These are phyloP conservation scores for Panicum miliaceum DNA, from an alignment of 176 grass and related monocot species.

Conservation along the genomic window DNA sequence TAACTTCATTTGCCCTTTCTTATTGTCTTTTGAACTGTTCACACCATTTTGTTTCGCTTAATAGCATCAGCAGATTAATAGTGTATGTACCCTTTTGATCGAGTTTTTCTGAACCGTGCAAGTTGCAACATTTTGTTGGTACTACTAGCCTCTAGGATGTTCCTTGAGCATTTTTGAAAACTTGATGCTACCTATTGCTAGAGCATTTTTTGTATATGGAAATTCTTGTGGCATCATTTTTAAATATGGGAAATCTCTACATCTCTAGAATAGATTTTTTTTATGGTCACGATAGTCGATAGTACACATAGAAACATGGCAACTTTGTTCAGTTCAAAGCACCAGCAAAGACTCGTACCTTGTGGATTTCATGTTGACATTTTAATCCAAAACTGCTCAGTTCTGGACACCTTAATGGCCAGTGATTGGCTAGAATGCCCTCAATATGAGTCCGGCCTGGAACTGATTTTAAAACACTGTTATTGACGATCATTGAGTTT, in stretches of 20 bases:
- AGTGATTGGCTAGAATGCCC: neutral
- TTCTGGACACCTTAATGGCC: neutral
- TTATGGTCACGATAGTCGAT: neutral
- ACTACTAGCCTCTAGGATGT: neutral
- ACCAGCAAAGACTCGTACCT: neutral
- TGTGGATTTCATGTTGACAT: neutral
- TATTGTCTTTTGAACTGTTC: neutral
- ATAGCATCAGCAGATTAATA: neutral
- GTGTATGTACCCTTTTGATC: neutral
- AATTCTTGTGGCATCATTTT: neutral
- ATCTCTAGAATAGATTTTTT: slow-evolving; percentile 2
- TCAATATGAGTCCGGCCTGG: neutral
- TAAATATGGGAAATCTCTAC: neutral
- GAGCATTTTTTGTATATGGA: neutral
- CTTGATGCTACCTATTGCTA: too few relatives aligned
- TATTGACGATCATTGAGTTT: neutral
- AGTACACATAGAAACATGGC: neutral
- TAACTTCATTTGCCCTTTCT: neutral
- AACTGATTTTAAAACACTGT: neutral
- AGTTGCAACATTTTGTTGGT: neutral
- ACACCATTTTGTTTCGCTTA: neutral
- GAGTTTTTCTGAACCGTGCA: neutral
- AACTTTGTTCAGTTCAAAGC: neutral
- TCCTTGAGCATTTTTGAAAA: neutral
- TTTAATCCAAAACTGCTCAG: neutral